A percentile compares a stretch with the other conserved stretches of the same genome.
These are phyloP conservation scores for Suillus discolor DNA, from an alignment of 768 basidiomycete species.

Conservation along the genomic window DNA sequence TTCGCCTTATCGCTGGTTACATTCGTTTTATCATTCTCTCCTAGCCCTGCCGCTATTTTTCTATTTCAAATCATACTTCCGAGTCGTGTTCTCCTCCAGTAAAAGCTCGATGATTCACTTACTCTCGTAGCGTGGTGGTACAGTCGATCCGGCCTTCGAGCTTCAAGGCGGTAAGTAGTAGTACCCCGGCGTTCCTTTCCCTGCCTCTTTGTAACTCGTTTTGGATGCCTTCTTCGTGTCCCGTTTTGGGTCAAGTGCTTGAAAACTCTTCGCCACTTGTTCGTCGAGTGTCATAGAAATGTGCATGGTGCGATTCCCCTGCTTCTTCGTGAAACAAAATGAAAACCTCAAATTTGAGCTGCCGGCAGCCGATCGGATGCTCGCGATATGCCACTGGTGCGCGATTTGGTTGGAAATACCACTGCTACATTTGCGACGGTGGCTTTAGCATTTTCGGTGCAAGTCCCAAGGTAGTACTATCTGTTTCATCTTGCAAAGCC, in stretches of 20 bases:
- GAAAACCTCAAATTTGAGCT: not conserved
- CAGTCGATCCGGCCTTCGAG: not conserved
- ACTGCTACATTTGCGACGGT: not conserved
- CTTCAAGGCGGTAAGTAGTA: not conserved
- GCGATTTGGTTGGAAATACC: not conserved
- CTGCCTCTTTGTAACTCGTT: not conserved
- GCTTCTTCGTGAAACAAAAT: not conserved
- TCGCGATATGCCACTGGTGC: not conserved
- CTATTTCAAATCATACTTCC: not conserved
- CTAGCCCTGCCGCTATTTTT: not conserved
- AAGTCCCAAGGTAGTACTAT: not conserved
- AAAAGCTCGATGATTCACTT: not conserved
- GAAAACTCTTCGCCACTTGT: too few relatives aligned
- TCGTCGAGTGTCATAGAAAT: not conserved
- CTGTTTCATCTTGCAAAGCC: not conserved
- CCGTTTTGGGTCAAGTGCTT: not conserved
- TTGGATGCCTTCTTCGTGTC: not conserved
- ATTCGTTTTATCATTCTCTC: not conserved
- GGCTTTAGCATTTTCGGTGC: not conserved
- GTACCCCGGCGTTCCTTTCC: not conserved
- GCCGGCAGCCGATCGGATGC: not conserved
- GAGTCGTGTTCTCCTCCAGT: not conserved
- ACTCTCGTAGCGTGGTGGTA: not conserved
- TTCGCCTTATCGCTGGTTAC: not conserved
- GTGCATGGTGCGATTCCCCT: not conserved